Evolutionary conservation across 2,329 filamentous ascomycete genomes (phyloP), one percentile per base, ranked within the genome.

Genomic region (Penicillium sp.): DNA sequence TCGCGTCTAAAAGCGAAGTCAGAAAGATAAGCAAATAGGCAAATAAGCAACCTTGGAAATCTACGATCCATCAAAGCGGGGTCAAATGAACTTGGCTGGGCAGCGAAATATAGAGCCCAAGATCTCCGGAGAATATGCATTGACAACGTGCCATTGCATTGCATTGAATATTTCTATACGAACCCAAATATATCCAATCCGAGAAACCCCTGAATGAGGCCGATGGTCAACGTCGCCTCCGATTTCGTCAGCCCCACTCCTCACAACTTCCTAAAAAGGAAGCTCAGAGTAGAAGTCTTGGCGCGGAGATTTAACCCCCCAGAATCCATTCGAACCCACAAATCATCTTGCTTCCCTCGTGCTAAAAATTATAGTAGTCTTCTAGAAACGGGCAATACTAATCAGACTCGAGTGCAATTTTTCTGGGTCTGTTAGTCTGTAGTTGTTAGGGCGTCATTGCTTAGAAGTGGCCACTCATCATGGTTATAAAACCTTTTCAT

Each of bases 201-300:
- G 43, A 31, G 6, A 33, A 31, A 10, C 47, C 21, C 21, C 47
- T 42, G 49, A 42, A 50, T n/a, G 41, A 43, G 23, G 23, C 17
- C 17, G 7, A 38, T 41, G 49, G 29, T 48, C 7, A 33, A n/a
- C 13, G 8, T 41, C 15, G 31, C n/a, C 46, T 50, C 42, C 25
- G 31, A 38, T 40, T 35, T 23, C 40, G 5, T 23, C 42, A 52
- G 57, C 54, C 59, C 67, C 67, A 69, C 67, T 67, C 59, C 64
- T 17, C 8, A 37, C 43, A 67, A 59, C 64, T 69, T 62, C 67
- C 62, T 42, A 59, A 65, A 61, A n/a, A 29, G 63, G 65, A 56
- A 65, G 61, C n/a, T 46, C 35, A 53, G 40, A 38, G 57, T 55
- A 52, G 57, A 60, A 47, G 41, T 21, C 42, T 47, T 57, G 49